Evolutionary conservation across 768 basidiomycete species (phyloP).

Genomic region (Naganishia randhawae): DNA sequence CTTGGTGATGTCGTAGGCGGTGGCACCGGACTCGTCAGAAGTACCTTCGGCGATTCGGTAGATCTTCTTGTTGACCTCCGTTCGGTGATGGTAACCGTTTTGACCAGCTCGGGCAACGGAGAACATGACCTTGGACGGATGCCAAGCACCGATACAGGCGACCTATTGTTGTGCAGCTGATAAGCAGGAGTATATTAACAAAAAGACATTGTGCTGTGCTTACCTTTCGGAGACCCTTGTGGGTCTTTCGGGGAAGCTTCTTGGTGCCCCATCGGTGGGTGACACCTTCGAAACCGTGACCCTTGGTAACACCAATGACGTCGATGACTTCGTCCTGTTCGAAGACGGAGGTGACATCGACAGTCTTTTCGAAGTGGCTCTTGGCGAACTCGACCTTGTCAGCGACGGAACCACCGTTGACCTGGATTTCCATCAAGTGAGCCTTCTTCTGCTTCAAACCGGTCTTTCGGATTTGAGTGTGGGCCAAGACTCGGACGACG

Average conservation of each 20-base stretch:
- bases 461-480: conserved; percentile 98
- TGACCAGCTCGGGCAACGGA: conserved; percentile 99
- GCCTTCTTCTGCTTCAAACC: conserved; percentile 98
- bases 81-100: conserved; percentile 75
- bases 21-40: conserved; percentile 80
- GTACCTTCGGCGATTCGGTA: conserved; percentile 83
- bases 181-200: not conserved
- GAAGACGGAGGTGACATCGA: conserved; percentile 79
- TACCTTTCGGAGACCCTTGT: conserved; percentile 98
- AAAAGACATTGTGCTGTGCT: not conserved
- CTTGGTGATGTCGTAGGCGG: conserved; percentile 73
- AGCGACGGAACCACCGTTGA: conserved; percentile 86
- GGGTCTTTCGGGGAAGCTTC: conserved; percentile 95
- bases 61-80: conserved; percentile 92
- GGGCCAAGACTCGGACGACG: conserved; percentile 97
- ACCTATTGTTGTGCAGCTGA: conserved; percentile 67
- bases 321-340: conserved; percentile 97
- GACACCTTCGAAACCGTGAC: conserved; percentile 99
- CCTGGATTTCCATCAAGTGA: conserved; percentile 99
- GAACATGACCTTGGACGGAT: conserved; percentile 88
- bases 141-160: conserved; percentile 58
- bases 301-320: conserved; percentile 96
- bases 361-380: conserved; percentile 90
- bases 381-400: conserved; percentile 98
- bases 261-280: conserved; percentile 99